Evolutionary conservation across 495 filamentous ascomycete species (phyloP).

Genomic region (Aspergillus olivimuriae): DNA sequence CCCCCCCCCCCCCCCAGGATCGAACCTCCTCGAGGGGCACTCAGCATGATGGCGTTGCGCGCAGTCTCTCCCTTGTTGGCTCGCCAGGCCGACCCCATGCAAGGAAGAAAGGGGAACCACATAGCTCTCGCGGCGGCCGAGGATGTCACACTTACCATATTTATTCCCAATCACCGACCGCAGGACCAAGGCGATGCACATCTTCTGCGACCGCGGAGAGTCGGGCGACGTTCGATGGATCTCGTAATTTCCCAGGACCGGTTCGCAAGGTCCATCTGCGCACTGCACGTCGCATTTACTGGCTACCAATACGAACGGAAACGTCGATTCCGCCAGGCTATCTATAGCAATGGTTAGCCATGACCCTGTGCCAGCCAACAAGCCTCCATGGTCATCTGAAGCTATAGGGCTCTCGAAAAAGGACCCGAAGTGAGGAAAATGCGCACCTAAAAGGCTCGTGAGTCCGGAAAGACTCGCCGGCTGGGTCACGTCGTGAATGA

Average conservation of each 20-base stretch:
- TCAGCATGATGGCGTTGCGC: not conserved
- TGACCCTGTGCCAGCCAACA: too few relatives aligned
- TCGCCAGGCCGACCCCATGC: too few relatives aligned
- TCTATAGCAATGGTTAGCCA: conserved; percentile 39
- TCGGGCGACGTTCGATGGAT: conserved; percentile 66
- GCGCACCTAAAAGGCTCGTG: conserved; percentile 53
- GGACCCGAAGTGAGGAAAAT: not conserved
- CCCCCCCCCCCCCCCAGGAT: not conserved
- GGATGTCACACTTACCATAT: conserved; percentile 59
- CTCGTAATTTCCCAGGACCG: conserved; percentile 53
- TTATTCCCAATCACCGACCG: conserved; percentile 56
- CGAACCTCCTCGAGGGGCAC: not conserved
- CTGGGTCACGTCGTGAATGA: conserved; percentile 81
- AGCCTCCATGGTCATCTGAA: too few relatives aligned
- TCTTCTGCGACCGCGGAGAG: conserved; percentile 65
- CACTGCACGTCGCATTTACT: conserved; percentile 77
- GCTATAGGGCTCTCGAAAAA: too few relatives aligned
- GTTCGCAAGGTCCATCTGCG: conserved; percentile 39
- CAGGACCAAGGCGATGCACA: conserved; percentile 72
- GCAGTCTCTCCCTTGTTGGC: not conserved
- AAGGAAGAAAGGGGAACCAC: too few relatives aligned
- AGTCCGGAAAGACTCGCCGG: conserved; percentile 61
- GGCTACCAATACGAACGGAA: conserved; percentile 73
- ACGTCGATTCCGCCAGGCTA: conserved; percentile 54
- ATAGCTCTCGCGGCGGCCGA: too few relatives aligned